Evolutionary conservation across 208 protist species (phyloP).

Genomic region (Trypanosoma caninum): DNA sequence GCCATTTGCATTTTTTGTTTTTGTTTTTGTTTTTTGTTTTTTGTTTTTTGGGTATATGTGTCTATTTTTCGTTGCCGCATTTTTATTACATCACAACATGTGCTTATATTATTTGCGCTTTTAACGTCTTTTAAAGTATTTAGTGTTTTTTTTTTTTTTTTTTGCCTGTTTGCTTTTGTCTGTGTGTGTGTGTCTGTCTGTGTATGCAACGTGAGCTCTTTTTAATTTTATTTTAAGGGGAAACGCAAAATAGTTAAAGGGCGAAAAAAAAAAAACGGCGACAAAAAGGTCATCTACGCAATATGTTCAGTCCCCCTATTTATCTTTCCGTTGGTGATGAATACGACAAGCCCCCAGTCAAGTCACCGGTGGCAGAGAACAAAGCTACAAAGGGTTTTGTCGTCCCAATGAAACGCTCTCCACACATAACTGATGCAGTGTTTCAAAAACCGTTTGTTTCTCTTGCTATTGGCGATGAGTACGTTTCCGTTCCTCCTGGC

Average conservation of each 20-base stretch:
- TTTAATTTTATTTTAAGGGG: slow-evolving; percentile 11
- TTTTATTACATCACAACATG: no score
- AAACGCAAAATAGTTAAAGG: slow-evolving; percentile 2
- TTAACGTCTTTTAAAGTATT: no score
- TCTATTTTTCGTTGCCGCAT: no score
- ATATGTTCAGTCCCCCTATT: slow-evolving; percentile 75
- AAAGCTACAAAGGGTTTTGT: slow-evolving; percentile 43
- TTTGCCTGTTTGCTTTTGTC: neutral
- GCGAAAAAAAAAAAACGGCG: neutral
- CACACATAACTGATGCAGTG: slow-evolving; percentile 68
- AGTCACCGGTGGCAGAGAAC: slow-evolving; percentile 2
- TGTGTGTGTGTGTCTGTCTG: neutral
- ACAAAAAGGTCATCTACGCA: neutral
- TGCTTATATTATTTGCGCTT: no score
- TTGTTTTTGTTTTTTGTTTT: neutral
- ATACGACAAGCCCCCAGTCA: slow-evolving; percentile 75
- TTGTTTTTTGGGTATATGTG: neutral
- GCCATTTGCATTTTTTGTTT: neutral
- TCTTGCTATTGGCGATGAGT: slow-evolving; percentile 76
- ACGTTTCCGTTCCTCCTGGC: slow-evolving; percentile 38
- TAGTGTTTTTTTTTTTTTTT: neutral
- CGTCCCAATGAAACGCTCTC: slow-evolving; percentile 66
- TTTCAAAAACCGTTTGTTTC: slow-evolving; percentile 66
- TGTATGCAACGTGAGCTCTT: neutral
- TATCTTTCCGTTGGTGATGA: slow-evolving; percentile 87